Evolutionary conservation across 305 asterid genomes (phyloP), one percentile per base, ranked within the genome.

Genomic region (Fraxinus baroniana): DNA sequence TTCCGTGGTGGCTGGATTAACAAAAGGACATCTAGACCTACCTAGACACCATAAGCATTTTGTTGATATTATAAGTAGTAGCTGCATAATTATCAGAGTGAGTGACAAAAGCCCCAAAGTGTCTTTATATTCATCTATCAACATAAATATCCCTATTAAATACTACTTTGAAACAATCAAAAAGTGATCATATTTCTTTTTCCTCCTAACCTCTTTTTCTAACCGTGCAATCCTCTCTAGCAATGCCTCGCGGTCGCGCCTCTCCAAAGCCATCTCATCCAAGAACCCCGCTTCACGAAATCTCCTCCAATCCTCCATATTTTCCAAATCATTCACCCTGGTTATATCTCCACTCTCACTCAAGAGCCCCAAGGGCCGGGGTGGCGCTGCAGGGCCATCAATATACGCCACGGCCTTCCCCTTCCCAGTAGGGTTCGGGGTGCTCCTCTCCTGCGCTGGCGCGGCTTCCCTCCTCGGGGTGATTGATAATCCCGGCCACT

Each of bases 271-370:
- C 39, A 82, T 91, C 88, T 91, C 95, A 80, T 93, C 94, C 87
- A 95, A 87, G 88, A 95, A 81, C 44, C 98, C 98, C 30, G 83
- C 97, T 84, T 93, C 97, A 64, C 88, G 85, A 85, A 95, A 90
- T 88, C 94, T 90, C 85, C 89, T 89, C 98, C 98, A 95, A 86
- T 95, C 98, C 75, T 91, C 97, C 92, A 89, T 87, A 83, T 90
- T 90, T 71, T 91, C 96, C 84, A 76, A 22, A 68, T 81, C 90
- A 7, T 20, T 83, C 17, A 55, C 46, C 33, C 64, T 30, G 15
- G 77, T 88, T 81, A 35, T 83, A 49, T 78, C 88, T 35, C 88
- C 92, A 79, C 81, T 87, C 15, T 88, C 94, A 85, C 78, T 89
- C 89, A 93, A 80, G 44, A 90, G 76, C 10, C 89, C 86, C 82